Conservation (phyloP, 2,329 filamentous ascomycete species). For the Fusarium pilosicola region DNA sequence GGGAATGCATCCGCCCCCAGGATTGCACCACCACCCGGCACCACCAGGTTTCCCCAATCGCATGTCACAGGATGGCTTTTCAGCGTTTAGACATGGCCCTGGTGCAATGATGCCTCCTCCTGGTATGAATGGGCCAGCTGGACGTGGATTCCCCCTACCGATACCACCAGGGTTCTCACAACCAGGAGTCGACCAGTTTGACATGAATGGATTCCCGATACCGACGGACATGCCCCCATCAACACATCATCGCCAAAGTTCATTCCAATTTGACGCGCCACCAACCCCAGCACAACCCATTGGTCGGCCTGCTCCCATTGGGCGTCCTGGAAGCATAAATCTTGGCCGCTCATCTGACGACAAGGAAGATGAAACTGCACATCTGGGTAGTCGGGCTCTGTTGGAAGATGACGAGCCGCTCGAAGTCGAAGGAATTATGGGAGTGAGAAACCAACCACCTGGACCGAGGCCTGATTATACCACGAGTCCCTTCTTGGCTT, state of each 20-base stretch:
- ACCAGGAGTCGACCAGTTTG: slow-evolving; percentile 45
- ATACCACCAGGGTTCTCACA: slow-evolving; percentile 52
- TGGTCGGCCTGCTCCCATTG: slow-evolving; percentile 85
- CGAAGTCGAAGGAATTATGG: slow-evolving; percentile 46
- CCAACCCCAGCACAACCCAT: slow-evolving; percentile 75
- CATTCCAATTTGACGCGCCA: slow-evolving; percentile 71
- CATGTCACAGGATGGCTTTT: slow-evolving; percentile 65
- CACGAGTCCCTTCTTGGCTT: slow-evolving; percentile 55
- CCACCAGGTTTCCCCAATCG: slow-evolving; percentile 66
- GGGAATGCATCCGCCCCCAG: slow-evolving; percentile 60
- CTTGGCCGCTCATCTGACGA: slow-evolving; percentile 61
- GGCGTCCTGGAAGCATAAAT: slow-evolving; percentile 80
- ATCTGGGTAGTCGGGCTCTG: slow-evolving; percentile 90
- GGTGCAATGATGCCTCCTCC: slow-evolving; percentile 62
- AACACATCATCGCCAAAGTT: slow-evolving; percentile 80
- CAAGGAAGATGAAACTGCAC: slow-evolving; percentile 78
- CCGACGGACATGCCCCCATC: slow-evolving; percentile 47
- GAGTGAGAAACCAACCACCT: slow-evolving; percentile 61
- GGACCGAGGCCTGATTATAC: slow-evolving; percentile 57
- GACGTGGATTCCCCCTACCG: slow-evolving; percentile 55
- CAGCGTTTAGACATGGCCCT: slow-evolving; percentile 57
- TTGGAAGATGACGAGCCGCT: slow-evolving; percentile 77
- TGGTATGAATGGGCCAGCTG: slow-evolving; percentile 58
- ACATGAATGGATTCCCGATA: slow-evolving; percentile 47
- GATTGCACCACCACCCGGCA: slow-evolving; percentile 50